These are phyloP conservation scores for Aspergillus caelatus DNA, from an alignment of 2,329 filamentous ascomycete species.

Conservation along the genomic window DNA sequence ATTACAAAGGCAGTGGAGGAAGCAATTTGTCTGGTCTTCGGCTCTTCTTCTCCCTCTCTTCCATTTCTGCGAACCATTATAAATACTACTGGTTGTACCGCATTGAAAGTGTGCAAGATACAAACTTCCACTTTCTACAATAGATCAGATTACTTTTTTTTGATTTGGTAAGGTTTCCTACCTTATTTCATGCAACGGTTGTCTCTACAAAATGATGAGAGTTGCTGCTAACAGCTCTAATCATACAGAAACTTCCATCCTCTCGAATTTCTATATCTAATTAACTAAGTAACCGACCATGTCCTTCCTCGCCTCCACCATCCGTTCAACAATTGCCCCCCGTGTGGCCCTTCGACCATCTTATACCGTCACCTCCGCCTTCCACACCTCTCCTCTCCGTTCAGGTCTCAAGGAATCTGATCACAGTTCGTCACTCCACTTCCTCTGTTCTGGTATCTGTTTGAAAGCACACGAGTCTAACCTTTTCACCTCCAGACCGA, in stretches of 20 bases:
- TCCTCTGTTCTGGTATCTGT: not conserved
- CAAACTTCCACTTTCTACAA: not conserved
- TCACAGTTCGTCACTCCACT: conserved; percentile 28
- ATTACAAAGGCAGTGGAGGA: not conserved
- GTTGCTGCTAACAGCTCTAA: not conserved
- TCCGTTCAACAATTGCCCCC: conserved; percentile 25
- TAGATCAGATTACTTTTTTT: not conserved
- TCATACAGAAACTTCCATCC: not conserved
- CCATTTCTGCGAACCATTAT: not conserved
- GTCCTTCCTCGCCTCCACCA: conserved; percentile 36
- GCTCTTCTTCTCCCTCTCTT: not conserved
- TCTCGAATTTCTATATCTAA: not conserved
- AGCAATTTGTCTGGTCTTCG: not conserved
- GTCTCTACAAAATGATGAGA: not conserved
- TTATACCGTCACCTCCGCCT: conserved; percentile 19
- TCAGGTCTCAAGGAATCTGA: conserved; percentile 39
- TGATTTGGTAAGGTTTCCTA: not conserved
- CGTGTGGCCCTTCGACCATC: conserved; percentile 26
- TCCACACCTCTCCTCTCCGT: conserved; percentile 33
- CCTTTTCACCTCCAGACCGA: conserved; percentile 33
- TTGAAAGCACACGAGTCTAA: not conserved
- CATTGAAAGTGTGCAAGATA: not conserved
- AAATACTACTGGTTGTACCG: not conserved
- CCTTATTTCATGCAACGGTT: not conserved
- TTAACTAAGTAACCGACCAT: conserved; percentile 24